A percentile compares a stretch with the other conserved stretches of the same genome.
These are phyloP conservation scores for Cladosporium velox DNA, from an alignment of 2,329 filamentous ascomycete genomes.

Conservation along the genomic window DNA sequence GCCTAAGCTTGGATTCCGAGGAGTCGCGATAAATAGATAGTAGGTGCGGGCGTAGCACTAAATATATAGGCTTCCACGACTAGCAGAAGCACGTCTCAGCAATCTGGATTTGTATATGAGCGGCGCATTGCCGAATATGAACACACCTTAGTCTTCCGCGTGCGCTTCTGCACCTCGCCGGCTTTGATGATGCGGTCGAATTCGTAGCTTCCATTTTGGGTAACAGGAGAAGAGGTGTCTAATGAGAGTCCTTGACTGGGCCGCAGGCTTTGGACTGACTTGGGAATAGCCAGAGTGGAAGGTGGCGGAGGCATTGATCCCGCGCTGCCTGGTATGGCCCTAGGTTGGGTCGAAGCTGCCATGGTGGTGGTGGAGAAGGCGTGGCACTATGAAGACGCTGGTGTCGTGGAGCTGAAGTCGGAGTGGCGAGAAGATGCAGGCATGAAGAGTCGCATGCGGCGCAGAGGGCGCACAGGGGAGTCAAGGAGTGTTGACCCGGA, in stretches of 20 bases:
- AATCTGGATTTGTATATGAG: background rate
- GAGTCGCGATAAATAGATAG: conserved; percentile 92
- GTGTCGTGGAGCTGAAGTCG: background rate
- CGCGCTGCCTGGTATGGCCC: conserved; percentile 10
- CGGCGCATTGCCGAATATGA: conserved; percentile 46
- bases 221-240: conserved; percentile 79
- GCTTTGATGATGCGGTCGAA: conserved; percentile 92
- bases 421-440: conserved; percentile 6
- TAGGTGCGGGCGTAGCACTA: conserved; percentile 86
- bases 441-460: conserved; percentile 8
- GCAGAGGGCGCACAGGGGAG: conserved; percentile 5
- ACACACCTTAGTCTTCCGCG: conserved; percentile 78
- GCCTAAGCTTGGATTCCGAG: conserved; percentile 83
- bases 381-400: background rate
- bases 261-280: conserved; percentile 22
- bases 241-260: conserved; percentile 47
- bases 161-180: conserved; percentile 82
- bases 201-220: conserved; percentile 92
- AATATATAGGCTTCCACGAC: conserved; percentile 86
- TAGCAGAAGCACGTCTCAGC: conserved; percentile 46
- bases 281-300: conserved; percentile 22
- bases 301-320: conserved; percentile 13
- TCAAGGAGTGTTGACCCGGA: conserved; percentile 9
- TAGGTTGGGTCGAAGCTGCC: conserved; percentile 13
- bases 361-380: background rate